These are phyloP conservation scores for Phialophora chinensis DNA, from an alignment of 2,329 filamentous ascomycete species.

Conservation along the genomic window DNA sequence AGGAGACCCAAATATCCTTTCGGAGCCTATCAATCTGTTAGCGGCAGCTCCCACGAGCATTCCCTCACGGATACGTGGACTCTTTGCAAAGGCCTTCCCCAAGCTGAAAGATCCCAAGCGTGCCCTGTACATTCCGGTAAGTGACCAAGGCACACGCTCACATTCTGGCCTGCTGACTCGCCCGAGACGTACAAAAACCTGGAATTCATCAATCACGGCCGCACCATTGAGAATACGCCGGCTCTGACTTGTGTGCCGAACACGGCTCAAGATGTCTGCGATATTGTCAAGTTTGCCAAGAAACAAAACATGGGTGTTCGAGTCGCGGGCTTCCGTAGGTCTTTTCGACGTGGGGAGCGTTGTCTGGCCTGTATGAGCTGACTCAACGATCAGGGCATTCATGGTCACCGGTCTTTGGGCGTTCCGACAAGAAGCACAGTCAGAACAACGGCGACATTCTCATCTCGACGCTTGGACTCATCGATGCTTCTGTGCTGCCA, in stretches of 20 bases:
- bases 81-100: constrained; percentile 28
- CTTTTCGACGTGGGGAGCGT: background rate
- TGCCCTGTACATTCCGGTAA: constrained; percentile 33
- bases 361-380: constrained; percentile 5
- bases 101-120: constrained; percentile 28
- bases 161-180: background rate
- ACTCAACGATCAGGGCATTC: constrained; percentile 30
- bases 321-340: constrained; percentile 34
- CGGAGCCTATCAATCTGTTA: constrained; percentile 26
- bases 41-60: constrained; percentile 31
- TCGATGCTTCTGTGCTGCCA: constrained; percentile 34
- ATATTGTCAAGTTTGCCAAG: constrained; percentile 36
- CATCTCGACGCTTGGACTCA: constrained; percentile 50
- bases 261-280: constrained; percentile 31
- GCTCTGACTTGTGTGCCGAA: constrained; percentile 33
- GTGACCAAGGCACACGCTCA: background rate
- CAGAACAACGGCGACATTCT: constrained; percentile 45
- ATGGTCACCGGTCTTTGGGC: constrained; percentile 36
- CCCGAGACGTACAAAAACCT: constrained; percentile 33
- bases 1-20: constrained; percentile 24
- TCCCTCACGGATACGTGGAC: constrained; percentile 29
- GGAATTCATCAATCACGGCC: constrained; percentile 32
- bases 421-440: constrained; percentile 23
- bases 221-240: constrained; percentile 30
- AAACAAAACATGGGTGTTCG: constrained; percentile 34